Conservation (phyloP, 2,329 filamentous ascomycete genomes). For the Chaetomiaceae sp. region DNA sequence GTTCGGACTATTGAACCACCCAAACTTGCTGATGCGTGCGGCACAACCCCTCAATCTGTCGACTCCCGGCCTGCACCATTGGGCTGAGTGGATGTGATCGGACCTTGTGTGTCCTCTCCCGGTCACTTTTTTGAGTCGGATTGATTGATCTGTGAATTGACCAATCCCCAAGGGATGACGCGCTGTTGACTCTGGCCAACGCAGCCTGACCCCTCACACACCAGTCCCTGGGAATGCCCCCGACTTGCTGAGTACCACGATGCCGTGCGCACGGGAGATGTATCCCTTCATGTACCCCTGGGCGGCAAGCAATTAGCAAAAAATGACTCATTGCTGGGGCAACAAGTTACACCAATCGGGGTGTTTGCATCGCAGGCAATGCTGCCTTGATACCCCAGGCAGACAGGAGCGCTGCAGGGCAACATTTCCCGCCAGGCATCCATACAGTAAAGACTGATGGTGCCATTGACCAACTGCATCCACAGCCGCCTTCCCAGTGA, state of each 20-base stretch:
- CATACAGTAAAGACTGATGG: conserved; percentile 9
- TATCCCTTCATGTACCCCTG: conserved; percentile 97
- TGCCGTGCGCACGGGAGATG: conserved; percentile 83
- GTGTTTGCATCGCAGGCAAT: background rate
- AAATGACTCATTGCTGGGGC: conserved; percentile 31
- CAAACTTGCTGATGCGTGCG: background rate
- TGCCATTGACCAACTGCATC: no score
- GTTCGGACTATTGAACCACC: background rate
- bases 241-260: conserved; percentile 88
- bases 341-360: conserved; percentile 14
- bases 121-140: no score
- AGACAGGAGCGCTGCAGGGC: background rate
- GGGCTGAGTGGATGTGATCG: background rate
- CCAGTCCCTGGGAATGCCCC: conserved; percentile 93
- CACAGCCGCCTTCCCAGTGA: no score
- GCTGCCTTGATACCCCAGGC: conserved; percentile 18
- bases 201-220: conserved; percentile 36
- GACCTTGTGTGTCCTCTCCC: background rate
- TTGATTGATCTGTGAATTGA: background rate
- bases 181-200: background rate
- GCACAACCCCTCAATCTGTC: background rate
- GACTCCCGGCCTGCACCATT: background rate
- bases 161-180: background rate
- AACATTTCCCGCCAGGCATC: conserved; percentile 9
- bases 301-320: conserved; percentile 28